A percentile compares a stretch with the other conserved stretches of the same genome.
phyloP scores from a whole-genome alignment of 192 early-diverging fungal genomes.

The Jimgerdemannia lactiflua region DNA sequence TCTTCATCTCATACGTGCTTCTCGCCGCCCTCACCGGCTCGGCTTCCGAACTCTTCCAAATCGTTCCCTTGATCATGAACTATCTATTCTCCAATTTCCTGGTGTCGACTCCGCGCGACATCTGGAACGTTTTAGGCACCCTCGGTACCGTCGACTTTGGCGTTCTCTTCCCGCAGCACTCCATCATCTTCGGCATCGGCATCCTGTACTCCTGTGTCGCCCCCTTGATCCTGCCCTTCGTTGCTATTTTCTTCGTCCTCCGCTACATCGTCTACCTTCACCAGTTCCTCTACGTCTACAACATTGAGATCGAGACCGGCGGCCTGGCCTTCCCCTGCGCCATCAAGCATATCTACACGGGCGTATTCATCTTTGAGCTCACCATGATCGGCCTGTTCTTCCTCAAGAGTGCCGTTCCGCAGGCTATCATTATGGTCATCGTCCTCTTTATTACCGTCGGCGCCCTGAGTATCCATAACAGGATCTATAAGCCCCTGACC shows the following conservation, averaged over 20 bases:
- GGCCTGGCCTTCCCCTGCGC: slow-evolving; percentile 62
- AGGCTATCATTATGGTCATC: slow-evolving; percentile 41
- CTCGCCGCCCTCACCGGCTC: slow-evolving; percentile 68
- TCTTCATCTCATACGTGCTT: slow-evolving; percentile 85
- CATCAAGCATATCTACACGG: slow-evolving; percentile 61
- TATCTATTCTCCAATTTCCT: slow-evolving; percentile 49
- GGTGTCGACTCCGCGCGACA: slow-evolving; percentile 71
- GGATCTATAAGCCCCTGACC: slow-evolving; percentile 39
- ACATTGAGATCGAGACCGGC: slow-evolving; percentile 50
- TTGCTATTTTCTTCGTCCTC: slow-evolving; percentile 68
- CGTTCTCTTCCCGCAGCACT: slow-evolving; percentile 62
- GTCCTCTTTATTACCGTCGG: slow-evolving; percentile 21
- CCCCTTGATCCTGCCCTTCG: slow-evolving; percentile 79
- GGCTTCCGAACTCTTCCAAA: slow-evolving; percentile 64
- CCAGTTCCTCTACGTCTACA: slow-evolving; percentile 79
- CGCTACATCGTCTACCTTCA: slow-evolving; percentile 76
- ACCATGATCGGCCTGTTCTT: slow-evolving; percentile 72
- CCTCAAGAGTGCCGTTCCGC: slow-evolving; percentile 45
- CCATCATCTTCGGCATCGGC: slow-evolving; percentile 67
- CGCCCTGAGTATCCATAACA: slow-evolving; percentile 29
- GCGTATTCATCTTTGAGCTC: slow-evolving; percentile 70
- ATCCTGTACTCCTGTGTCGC: slow-evolving; percentile 77
- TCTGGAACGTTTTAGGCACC: slow-evolving; percentile 46
- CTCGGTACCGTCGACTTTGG: slow-evolving; percentile 55
- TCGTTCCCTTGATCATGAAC: slow-evolving; percentile 61